These are phyloP conservation scores for Colletotrichum filicis DNA, from an alignment of 2,329 filamentous ascomycete genomes.

Conservation along the genomic window DNA sequence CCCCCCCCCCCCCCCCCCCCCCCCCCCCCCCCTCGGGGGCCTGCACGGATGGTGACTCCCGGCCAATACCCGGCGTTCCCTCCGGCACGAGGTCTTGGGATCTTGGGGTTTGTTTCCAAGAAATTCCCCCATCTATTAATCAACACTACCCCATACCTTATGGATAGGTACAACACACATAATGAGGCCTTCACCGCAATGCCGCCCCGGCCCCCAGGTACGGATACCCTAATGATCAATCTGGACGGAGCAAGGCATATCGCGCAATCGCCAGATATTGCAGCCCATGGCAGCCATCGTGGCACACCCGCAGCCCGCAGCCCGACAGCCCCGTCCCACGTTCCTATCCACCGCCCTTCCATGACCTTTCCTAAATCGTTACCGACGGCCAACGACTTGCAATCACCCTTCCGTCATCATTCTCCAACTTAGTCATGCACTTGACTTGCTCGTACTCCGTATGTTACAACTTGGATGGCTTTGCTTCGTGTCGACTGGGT, in stretches of 20 bases:
- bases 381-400: conserved; percentile 15
- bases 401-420: not conserved
- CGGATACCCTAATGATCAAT: not conserved
- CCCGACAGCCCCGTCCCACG: conserved; percentile 29
- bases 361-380: conserved; percentile 5
- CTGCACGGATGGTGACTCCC: conserved; percentile 1
- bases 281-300: conserved; percentile 7
- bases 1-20: not conserved
- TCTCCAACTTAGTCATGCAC: not conserved
- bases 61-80: conserved; percentile 25
- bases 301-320: conserved; percentile 7
- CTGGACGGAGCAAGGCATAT: not conserved
- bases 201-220: not conserved
- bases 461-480: not conserved
- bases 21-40: not conserved
- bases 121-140: not conserved
- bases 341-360: conserved; percentile 8
- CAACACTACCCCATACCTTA: not conserved
- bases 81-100: conserved; percentile 26
- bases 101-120: not conserved
- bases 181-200: conserved; percentile 22
- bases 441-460: too few relatives aligned
- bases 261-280: conserved; percentile 6
- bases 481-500: not conserved
- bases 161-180: not conserved